phyloP scores from a whole-genome alignment of 106 monocot species.

The Vanilla planifolia region DNA sequence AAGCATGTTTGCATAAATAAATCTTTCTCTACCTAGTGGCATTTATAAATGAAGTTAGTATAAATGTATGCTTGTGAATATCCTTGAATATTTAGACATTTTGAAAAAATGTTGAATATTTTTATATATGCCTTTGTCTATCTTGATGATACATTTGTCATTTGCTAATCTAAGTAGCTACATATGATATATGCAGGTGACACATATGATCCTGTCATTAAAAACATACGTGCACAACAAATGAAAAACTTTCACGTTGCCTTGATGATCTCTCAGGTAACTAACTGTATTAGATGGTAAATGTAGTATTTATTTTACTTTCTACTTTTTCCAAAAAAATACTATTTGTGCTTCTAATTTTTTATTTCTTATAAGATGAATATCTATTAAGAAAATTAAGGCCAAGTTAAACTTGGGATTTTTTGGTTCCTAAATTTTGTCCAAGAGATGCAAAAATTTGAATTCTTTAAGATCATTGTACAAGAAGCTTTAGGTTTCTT shows the following conservation, averaged over 20 bases:
- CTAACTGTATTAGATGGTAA: not conserved
- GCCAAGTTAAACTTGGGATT: no score
- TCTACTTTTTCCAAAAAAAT: not conserved
- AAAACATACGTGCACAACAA: conserved; percentile 64
- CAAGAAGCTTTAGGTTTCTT: no score
- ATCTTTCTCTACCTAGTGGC: not conserved
- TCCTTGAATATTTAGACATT: not conserved
- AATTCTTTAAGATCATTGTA: no score
- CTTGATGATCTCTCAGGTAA: conserved; percentile 89
- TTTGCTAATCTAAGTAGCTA: conserved; percentile 2
- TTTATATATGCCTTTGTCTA: not conserved
- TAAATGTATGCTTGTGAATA: not conserved
- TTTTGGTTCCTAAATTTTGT: no score
- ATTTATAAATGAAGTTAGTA: not conserved
- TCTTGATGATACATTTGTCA: not conserved
- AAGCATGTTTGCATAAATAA: not conserved
- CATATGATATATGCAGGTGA: conserved; percentile 45
- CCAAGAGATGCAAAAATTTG: no score
- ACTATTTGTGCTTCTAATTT: not conserved
- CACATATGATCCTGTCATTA: conserved; percentile 54
- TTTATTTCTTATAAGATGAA: not conserved
- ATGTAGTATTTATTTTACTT: not conserved
- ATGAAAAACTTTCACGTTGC: conserved; percentile 98
- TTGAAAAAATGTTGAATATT: not conserved
- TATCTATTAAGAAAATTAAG: no score